Base-by-base conservation (phyloP, 371 early-diverging fungal genomes). In the Mortierella sp. region DNA sequence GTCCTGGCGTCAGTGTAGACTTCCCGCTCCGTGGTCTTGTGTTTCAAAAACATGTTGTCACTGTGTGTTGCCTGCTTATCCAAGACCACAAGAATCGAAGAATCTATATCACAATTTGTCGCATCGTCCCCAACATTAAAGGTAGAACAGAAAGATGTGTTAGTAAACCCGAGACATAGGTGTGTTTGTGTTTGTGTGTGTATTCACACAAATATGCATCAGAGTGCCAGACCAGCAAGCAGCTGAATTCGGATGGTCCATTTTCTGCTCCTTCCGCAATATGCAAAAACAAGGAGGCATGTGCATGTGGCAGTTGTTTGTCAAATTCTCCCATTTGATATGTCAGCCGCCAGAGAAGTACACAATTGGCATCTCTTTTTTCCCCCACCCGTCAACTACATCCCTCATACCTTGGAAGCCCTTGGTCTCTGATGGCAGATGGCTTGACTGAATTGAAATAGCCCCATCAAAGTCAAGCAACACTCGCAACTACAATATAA, bases 21-120 rank as follows among this genome's bases (percentile, higher is more conserved):
- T 48, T 84, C 88, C 8, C 94, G 90, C 65, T 83, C 82, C 14
- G 94, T 94, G 1, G 94, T 93, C 76, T 94, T 94, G 81, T 93
- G 89, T 14, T 60, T 44, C 44, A 94, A 48, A 65, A 91, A 94
- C 1, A 89, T 84, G 73, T 91, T 88, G n/a, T 88, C 75, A 14
- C 76, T 78, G n/a, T 70, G 44, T 5, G 83, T 85, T 4, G 92
- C 82, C 14, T 88, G 34, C 0, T 76, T 88, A 52, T 93, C 92
- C 42, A 93, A 78, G 7, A 85, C 84, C 9, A 92, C 82, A 7
- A 77, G 47, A 7, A 80, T 76, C 2, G 79, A 65, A 9, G 78
- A 50, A 28, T 80, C 82, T 82, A 63, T 21, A 21, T 14, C 54
- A 54, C 9, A 28, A 26, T 10, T 31, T 16, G 16, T 54, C 1